Evolutionary conservation across 768 basidiomycete genomes (phyloP).

Genomic region (Hypholoma fasciculare): DNA sequence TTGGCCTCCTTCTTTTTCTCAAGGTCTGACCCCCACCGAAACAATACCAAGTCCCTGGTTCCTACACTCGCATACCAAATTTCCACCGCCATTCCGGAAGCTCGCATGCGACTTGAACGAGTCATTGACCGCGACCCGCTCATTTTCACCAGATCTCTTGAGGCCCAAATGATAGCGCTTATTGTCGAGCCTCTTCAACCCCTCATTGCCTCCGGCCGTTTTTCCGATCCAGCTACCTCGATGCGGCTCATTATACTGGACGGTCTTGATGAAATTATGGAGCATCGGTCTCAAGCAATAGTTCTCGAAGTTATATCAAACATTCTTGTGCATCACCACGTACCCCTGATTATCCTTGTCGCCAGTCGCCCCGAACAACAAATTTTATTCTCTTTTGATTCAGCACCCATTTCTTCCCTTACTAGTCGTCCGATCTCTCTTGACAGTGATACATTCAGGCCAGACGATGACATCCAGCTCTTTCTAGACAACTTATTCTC

Average conservation of each 20-base stretch:
- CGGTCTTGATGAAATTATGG: conserved; percentile 25
- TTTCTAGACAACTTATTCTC: conserved; percentile 1
- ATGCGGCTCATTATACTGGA: conserved; percentile 5
- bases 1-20: conserved; percentile 12
- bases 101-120: background rate
- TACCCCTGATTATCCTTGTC: conserved; percentile 10
- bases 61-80: conserved; percentile 10
- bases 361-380: conserved; percentile 11
- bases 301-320: background rate
- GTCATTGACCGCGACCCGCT: conserved; percentile 5
- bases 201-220: background rate
- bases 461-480: conserved; percentile 3
- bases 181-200: conserved; percentile 2
- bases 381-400: conserved; percentile 1
- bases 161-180: background rate
- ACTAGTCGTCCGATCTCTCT: background rate
- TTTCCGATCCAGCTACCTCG: background rate
- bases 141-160: conserved; percentile 6
- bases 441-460: background rate
- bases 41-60: background rate
- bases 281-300: background rate
- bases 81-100: background rate
- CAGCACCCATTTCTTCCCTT: background rate
- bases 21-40: conserved; percentile 1
- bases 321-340: background rate